Conservation (phyloP, 2,329 filamentous ascomycete genomes). For the Diaporthe longicolla region DNA sequence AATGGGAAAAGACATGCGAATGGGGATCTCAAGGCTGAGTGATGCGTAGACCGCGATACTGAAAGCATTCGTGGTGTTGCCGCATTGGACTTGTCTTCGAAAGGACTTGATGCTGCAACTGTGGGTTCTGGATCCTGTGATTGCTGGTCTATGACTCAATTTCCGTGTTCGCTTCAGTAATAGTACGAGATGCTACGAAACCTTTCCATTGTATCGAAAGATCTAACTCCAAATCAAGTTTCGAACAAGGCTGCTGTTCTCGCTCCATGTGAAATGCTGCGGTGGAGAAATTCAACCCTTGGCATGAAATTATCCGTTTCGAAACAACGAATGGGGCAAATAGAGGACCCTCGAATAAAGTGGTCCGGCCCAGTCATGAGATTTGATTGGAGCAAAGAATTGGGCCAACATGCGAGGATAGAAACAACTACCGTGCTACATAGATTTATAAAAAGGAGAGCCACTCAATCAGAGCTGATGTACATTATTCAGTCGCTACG, state of each 20-base stretch:
- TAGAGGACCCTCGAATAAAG: slow-evolving; percentile 5
- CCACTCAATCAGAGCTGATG: background rate
- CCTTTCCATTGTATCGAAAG: too few species aligned
- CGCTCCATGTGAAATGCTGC: too few species aligned
- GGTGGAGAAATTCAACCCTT: slow-evolving; percentile 9
- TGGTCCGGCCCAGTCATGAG: background rate
- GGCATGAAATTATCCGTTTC: slow-evolving; percentile 20
- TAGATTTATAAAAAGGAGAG: background rate
- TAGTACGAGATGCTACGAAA: too few species aligned
- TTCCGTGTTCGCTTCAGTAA: too few species aligned
- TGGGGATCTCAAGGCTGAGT: background rate
- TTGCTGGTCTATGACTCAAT: too few species aligned
- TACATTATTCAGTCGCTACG: background rate
- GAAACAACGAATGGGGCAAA: slow-evolving; percentile 15
- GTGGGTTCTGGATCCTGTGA: background rate
- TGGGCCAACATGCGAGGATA: background rate
- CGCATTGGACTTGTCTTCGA: too few species aligned
- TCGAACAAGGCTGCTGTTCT: too few species aligned
- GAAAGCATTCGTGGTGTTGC: background rate
- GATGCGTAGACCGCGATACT: background rate
- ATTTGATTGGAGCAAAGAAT: slow-evolving; percentile 7
- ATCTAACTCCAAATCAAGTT: too few species aligned
- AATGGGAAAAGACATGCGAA: background rate
- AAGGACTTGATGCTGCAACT: background rate
- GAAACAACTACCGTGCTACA: background rate